These are phyloP conservation scores for Pseudognaphalium luteoalbum DNA, from an alignment of 129 eudicot genomes.

Conservation along the genomic window DNA sequence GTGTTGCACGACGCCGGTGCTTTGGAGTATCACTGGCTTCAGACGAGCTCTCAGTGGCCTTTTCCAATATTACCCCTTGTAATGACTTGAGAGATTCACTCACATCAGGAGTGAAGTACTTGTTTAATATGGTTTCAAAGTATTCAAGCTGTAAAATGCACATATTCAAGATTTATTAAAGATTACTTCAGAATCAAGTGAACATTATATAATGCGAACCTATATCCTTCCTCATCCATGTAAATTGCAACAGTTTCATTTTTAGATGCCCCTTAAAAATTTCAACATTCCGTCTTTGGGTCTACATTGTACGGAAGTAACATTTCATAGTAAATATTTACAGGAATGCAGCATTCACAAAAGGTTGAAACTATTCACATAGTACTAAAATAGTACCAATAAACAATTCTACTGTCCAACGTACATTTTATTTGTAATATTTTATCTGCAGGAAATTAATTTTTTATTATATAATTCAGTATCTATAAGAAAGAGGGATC, in stretches of 20 bases:
- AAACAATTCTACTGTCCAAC: not conserved
- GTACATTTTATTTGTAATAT: not conserved
- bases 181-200: not conserved
- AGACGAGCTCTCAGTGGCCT: conserved; percentile 76
- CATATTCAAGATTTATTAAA: not conserved
- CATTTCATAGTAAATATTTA: no score
- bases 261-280: not conserved
- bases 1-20: conserved; percentile 76
- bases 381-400: not conserved
- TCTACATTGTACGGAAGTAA: no score
- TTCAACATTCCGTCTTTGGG: not conserved
- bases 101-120: conserved; percentile 75
- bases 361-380: no score
- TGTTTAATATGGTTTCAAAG: conserved; percentile 89
- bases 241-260: not conserved
- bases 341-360: no score
- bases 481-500: not conserved
- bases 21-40: conserved; percentile 83
- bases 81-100: conserved; percentile 78
- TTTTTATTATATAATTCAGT: not conserved
- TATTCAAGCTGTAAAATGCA: conserved; percentile 74
- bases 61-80: conserved; percentile 88
- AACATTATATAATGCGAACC: not conserved
- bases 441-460: not conserved
- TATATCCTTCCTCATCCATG: not conserved